phyloP scores from a whole-genome alignment of 768 basidiomycete species.

The Tephrocybe sp. region DNA sequence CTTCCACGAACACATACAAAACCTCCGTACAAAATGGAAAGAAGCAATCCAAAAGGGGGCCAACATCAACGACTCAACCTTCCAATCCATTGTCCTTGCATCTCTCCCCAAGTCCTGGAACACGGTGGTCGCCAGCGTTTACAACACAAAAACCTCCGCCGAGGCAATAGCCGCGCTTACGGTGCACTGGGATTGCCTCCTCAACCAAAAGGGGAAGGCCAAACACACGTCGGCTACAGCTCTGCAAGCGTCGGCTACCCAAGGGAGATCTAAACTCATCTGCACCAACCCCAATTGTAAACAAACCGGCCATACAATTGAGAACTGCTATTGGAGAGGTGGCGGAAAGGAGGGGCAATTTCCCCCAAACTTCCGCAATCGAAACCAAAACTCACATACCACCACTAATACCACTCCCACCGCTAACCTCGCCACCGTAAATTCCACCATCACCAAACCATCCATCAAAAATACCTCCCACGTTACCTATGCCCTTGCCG shows the following conservation, averaged over 20 bases:
- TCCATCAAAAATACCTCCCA: too few species aligned
- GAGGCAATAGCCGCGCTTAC: constrained; percentile 12
- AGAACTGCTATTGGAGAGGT: constrained; percentile 10
- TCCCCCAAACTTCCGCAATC: background rate
- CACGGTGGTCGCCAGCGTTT: constrained; percentile 15
- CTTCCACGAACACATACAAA: constrained; percentile 15
- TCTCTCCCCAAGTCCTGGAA: constrained; percentile 23
- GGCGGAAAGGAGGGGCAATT: constrained; percentile 10
- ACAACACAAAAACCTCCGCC: constrained; percentile 2
- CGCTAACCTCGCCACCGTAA: too few species aligned
- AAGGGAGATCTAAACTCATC: background rate
- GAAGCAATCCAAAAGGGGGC: constrained; percentile 16
- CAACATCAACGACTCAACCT: constrained; percentile 11
- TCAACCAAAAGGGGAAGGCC: background rate
- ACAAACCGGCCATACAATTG: background rate
- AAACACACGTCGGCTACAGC: too few species aligned
- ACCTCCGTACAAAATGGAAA: constrained; percentile 14
- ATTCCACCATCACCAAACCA: too few species aligned
- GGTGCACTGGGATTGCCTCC: constrained; percentile 8
- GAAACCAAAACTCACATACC: background rate
- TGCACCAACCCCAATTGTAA: constrained; percentile 3
- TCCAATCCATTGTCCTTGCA: constrained; percentile 17
- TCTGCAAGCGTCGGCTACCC: too few species aligned
- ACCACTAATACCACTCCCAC: too few species aligned
- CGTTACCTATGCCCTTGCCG: too few species aligned